Evolutionary conservation across 768 basidiomycete genomes (phyloP), one percentile per base, ranked within the genome.

Genomic region (Leucocoprinus sp.): DNA sequence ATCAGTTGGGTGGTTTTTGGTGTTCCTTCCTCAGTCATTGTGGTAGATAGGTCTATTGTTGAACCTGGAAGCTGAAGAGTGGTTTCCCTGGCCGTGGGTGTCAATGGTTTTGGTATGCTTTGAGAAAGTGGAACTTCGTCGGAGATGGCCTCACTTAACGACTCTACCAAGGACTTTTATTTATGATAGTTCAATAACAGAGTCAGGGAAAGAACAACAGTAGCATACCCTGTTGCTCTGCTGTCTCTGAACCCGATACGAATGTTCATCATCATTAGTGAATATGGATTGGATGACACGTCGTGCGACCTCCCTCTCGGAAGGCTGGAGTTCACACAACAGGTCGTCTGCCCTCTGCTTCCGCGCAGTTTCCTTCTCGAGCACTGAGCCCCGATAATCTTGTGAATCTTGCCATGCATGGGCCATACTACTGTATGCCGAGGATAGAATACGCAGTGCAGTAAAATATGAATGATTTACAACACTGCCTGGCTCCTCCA

Each of bases 251-350:
- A 87, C 72, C 15, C 63, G 55, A 48, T 76, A 76, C 12, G 60
- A 60, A 8, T 57, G 54, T 49, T 72, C 72, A 42, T 72, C 68
- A 28, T 72, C 72, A 42, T 75, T 71, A 2, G 64, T 72, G 48
- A 85, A 88, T 28, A 88, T 63, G 0, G 78, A 74, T 50, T 82
- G 76, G 17, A 88, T 64, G 23, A 90, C 74, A 40, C 79, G 75
- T 46, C 68, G 70, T 2, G 84, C 84, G 15, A 85, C 64, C 1
- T 85, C 84, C 52, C 72, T 71, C 44, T 89, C 86, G 1, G 79
- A 74, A 5, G 64, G 67, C 38, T 64, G 66, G 12, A 88, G 59
- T 52, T 82, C 82, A 35, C 68, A 68, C 52, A 85, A 54, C 35
- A 86, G 49, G 23, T 65, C 68, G 14, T 81, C 69, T 0, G 78